phyloP scores from a whole-genome alignment of 2,329 filamentous ascomycete genomes.

The Diplocarpon rosae region DNA sequence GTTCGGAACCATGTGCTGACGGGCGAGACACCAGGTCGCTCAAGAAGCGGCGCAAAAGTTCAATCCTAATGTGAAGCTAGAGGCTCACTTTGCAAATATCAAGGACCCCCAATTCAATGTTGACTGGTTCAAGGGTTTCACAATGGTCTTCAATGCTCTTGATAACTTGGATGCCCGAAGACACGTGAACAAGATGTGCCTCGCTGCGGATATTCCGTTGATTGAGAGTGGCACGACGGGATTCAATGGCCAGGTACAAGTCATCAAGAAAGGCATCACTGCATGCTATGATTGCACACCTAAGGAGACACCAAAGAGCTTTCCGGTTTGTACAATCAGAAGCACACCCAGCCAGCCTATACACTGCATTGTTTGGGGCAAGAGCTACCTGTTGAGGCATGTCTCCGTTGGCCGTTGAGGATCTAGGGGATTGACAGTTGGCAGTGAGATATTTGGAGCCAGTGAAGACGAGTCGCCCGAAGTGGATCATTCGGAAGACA shows the following conservation, averaged over 20 bases:
- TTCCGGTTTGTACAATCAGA: slow-evolving; percentile 92
- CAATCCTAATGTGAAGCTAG: slow-evolving; percentile 77
- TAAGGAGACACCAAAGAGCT: slow-evolving; percentile 85
- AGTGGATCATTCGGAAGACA: slow-evolving; percentile 69
- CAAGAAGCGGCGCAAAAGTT: slow-evolving; percentile 86
- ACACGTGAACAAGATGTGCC: slow-evolving; percentile 95
- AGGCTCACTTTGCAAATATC: slow-evolving; percentile 89
- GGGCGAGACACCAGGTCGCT: slow-evolving; percentile 51
- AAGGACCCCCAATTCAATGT: slow-evolving; percentile 81
- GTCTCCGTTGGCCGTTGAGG: slow-evolving; percentile 4
- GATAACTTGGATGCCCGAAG: slow-evolving; percentile 90
- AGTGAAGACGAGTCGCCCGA: slow-evolving; percentile 76
- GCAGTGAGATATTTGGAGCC: slow-evolving; percentile 73
- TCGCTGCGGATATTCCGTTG: slow-evolving; percentile 79
- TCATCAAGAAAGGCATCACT: slow-evolving; percentile 83
- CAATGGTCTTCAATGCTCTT: slow-evolving; percentile 88
- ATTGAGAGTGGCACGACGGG: slow-evolving; percentile 96
- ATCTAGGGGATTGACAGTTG: slow-evolving; percentile 21
- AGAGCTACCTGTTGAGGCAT: slow-evolving; percentile 82
- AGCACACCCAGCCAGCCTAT: slow-evolving; percentile 94
- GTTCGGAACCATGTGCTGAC: slow-evolving; percentile 2
- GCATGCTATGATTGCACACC: slow-evolving; percentile 93
- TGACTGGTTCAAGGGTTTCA: slow-evolving; percentile 76
- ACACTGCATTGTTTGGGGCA: slow-evolving; percentile 97
- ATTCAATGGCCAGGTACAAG: slow-evolving; percentile 95